Evolutionary conservation across 352 stramenopile species (phyloP), one percentile per base, ranked within the genome.

Genomic region (Globisporangium camurandrum): DNA sequence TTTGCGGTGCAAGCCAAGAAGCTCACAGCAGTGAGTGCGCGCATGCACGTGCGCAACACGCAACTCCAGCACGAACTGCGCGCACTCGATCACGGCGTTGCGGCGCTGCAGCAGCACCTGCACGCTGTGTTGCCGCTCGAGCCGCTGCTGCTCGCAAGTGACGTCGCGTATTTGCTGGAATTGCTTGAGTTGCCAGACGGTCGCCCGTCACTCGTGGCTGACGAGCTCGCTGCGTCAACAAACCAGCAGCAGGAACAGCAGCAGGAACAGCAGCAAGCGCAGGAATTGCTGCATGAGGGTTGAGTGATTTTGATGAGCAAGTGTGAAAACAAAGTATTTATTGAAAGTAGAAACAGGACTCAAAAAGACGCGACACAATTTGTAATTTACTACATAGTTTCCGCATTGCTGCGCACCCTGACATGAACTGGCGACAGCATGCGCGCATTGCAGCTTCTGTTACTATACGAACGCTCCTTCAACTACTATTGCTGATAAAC

Each of bases 1-100:
- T 88, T 88, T 55, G 68, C 72, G 0, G 52, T 75, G 36, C 76
- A 80, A 42, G 63, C 74, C 19, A 84, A 82, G 59, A 60, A 66
- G 33, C 61, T 86, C 36, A 84, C 66, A 4, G 49, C 80, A 46
- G 66, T 75, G 39, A 86, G 65, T 46, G 68, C 70, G 8, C 70
- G 64, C 1, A 62, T 83, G 26, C 62, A 71, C 22, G 62, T 67
- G 40, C 54, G 51, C 10, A 86, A 71, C 37, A 61, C 67, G 9
- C 76, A 84, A 37, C 46, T 91, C 41, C 65, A 84, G 49, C 58
- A 66, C 49, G 76, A 88, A 39, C 41, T 87, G 47, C 56, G 61
- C 20, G 49, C 57, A 2, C 28, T 84, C 5, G 47, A 61, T 34
- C 62, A 59, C 2, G 57, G 77, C 30, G 37, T 85, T 12, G 58